Conservation (phyloP, 352 stramenopile genomes). For the Peronospora belbahrii region DNA sequence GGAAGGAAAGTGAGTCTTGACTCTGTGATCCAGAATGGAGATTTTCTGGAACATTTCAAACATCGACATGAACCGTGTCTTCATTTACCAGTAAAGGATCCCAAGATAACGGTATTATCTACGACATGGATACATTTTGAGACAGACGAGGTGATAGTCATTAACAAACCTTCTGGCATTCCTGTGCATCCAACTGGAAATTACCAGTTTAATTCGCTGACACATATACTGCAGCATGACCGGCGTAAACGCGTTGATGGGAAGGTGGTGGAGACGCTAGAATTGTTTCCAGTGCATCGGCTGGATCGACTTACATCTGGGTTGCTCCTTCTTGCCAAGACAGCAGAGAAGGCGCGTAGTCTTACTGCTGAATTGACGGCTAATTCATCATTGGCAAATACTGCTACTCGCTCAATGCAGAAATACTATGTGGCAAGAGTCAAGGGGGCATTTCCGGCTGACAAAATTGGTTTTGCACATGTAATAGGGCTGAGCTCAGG, state of each 20-base stretch:
- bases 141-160: constrained; percentile 45
- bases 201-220: constrained; percentile 88
- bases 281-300: constrained; percentile 84
- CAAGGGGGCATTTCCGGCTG: constrained; percentile 31
- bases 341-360: constrained; percentile 27
- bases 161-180: constrained; percentile 82
- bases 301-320: constrained; percentile 91
- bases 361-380: constrained; percentile 36
- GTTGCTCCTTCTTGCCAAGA: constrained; percentile 51
- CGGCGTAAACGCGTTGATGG: not conserved
- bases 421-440: constrained; percentile 56
- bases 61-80: constrained; percentile 92
- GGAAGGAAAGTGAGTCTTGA: constrained; percentile 34
- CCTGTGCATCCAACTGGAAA: constrained; percentile 89
- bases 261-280: constrained; percentile 16
- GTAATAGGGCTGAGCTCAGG: constrained; percentile 9
- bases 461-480: constrained; percentile 3
- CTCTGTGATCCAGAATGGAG: constrained; percentile 69
- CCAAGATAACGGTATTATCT: constrained; percentile 2
- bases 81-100: constrained; percentile 19
- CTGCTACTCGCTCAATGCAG: constrained; percentile 24
- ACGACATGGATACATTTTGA: constrained; percentile 37
- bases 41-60: constrained; percentile 86
- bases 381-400: constrained; percentile 8
- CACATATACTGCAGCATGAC: constrained; percentile 33